Evolutionary conservation across 192 early-diverging fungal genomes (phyloP), one percentile per base, ranked within the genome.

Genomic region (Spinellus fusiger): DNA sequence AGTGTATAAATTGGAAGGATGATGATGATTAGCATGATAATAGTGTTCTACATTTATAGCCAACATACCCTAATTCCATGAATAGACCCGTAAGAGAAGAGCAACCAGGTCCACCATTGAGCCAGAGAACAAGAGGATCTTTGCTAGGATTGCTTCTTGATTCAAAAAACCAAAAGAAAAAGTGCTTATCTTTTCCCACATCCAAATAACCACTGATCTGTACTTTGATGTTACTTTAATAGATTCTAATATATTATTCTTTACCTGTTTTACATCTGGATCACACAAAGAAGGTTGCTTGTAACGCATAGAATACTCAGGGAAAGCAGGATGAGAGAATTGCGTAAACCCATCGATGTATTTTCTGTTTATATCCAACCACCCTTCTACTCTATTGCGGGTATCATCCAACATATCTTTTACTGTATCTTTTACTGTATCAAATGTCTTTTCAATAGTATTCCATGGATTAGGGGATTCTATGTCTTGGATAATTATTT

Each of bases 91-190:
- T 72, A 34, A 76, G 57, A 15, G 65, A 68, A n/a, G 65, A 68
- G 34, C 74, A 76, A 15, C 74, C 74, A 20, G 70, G 70, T 32
- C 74, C 74, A 49, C 74, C 74, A 23, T 72, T 76, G 4, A 76
- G 56, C 74, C 74, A 76, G 13, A 76, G 59, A 38, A 67, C 62
- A 25, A 76, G 25, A 15, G 69, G 68, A 53, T 95, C 97, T 27
- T 77, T 77, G 64, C 74, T 60, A 28, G 87, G 87, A 59, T 84
- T 81, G 66, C 83, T 74, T 65, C 93, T 88, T 6, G 92, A 90
- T 70, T 95, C 95, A 71, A 99, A 99, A 85, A 99, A 98, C 95
- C 93, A 95, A 71, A 92, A 94, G 82, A 92, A 94, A 65, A 94
- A 94, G 74, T 94, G 90, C 61, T 88, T 86, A 61, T 86, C 84